These are phyloP conservation scores for Carallia brachiata DNA, from an alignment of 345 rosid genomes.

Conservation along the genomic window DNA sequence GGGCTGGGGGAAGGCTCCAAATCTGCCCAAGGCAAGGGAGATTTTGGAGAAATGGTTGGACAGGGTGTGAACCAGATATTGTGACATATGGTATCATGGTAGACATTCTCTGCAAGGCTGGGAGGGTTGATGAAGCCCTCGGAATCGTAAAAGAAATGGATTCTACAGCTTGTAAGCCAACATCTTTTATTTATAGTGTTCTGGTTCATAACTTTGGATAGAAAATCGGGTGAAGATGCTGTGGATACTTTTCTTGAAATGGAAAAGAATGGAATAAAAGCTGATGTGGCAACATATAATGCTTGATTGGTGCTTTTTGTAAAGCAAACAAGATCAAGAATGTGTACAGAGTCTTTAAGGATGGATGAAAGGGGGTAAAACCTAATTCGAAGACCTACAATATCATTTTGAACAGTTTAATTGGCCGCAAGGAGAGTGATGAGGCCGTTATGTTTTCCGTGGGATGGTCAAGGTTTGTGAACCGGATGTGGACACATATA, in stretches of 20 bases:
- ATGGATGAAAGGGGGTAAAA: slow-evolving; percentile 58
- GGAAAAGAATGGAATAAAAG: slow-evolving; percentile 65
- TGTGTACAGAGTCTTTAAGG: slow-evolving; percentile 62
- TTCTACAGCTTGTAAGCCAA: slow-evolving; percentile 49
- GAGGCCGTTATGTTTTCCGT: slow-evolving; percentile 74
- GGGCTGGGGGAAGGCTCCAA: slow-evolving; percentile 92
- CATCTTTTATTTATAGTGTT: slow-evolving; percentile 76
- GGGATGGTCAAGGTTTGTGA: slow-evolving; percentile 75
- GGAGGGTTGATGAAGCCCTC: slow-evolving; percentile 87
- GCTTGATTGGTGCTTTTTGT: slow-evolving; percentile 80
- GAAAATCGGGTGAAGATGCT: slow-evolving; percentile 82
- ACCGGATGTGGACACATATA: slow-evolving; percentile 87
- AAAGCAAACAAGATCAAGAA: slow-evolving; percentile 66
- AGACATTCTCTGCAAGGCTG: slow-evolving; percentile 79
- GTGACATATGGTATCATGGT: slow-evolving; percentile 90
- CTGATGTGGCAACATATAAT: slow-evolving; percentile 76
- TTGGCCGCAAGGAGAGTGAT: slow-evolving; percentile 55
- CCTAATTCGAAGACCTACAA: slow-evolving; percentile 82
- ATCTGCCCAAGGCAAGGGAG: slow-evolving; percentile 81
- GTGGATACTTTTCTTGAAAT: slow-evolving; percentile 72
- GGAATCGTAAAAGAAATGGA: slow-evolving; percentile 65
- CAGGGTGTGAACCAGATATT: slow-evolving; percentile 73
- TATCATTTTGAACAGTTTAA: slow-evolving; percentile 58
- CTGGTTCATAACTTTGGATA: slow-evolving; percentile 69
- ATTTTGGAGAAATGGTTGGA: slow-evolving; percentile 65